phyloP scores from a whole-genome alignment of 768 basidiomycete species.

The Suillus occidentalis region DNA sequence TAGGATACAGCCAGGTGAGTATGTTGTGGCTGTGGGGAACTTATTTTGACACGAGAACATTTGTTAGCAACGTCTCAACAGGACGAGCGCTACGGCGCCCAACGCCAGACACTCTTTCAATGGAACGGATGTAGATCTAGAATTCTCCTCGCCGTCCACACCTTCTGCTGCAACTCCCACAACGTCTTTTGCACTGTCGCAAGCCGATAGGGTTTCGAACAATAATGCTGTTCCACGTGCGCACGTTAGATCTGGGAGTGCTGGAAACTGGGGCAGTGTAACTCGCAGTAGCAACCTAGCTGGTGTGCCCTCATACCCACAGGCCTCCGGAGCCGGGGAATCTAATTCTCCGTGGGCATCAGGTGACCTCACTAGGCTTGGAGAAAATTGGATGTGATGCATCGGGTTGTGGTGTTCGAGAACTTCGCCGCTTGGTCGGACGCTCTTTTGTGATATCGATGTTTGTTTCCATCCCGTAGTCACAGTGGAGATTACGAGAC shows the following conservation, averaged over 20 bases:
- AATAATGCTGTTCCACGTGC: constrained; percentile 42
- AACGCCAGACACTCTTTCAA: constrained; percentile 75
- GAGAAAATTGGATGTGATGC: constrained; percentile 48
- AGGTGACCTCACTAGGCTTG: constrained; percentile 51
- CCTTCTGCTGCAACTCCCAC: constrained; percentile 46
- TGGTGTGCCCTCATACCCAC: constrained; percentile 51
- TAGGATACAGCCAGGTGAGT: constrained; percentile 68
- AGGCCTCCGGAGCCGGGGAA: constrained; percentile 54
- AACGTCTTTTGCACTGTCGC: constrained; percentile 37
- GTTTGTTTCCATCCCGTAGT: constrained; percentile 21
- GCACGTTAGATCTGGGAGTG: constrained; percentile 74
- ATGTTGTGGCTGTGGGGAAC: neutral
- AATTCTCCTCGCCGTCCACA: constrained; percentile 57
- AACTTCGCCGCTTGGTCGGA: constrained; percentile 44
- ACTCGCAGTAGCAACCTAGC: constrained; percentile 53
- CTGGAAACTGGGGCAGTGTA: constrained; percentile 75
- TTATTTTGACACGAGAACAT: constrained; percentile 4
- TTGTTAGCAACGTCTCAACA: constrained; percentile 44
- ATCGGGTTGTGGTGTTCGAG: constrained; percentile 21
- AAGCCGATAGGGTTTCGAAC: constrained; percentile 37
- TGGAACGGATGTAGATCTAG: constrained; percentile 64
- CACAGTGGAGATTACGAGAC: constrained; percentile 11
- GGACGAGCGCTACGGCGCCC: constrained; percentile 46
- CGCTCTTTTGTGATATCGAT: constrained; percentile 27
- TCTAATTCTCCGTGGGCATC: constrained; percentile 60